Evolutionary conservation across 1,284 basidiomycete species (phyloP), one percentile per base, ranked within the genome.

Genomic region (Pseudozyma pruni): DNA sequence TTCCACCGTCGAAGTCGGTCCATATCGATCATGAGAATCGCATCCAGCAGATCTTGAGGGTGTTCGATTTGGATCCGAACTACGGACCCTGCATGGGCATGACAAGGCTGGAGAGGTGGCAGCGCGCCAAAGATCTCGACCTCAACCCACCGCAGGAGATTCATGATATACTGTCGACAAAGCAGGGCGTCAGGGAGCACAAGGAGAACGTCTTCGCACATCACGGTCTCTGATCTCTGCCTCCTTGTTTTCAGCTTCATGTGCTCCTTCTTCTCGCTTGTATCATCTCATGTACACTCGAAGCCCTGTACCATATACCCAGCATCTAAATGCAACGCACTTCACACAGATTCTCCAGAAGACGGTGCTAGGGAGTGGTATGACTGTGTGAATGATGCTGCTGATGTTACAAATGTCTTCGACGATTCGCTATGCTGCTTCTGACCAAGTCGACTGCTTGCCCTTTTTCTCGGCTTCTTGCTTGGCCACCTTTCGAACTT

Each of bases 51-150:
- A 80, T 80, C 32, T 50, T 81, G 48, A 63, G 80, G 17, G 71
- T 78, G 8, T 81, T 81, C 43, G 80, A 81, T 51, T 55, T 81
- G 31, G 71, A 81, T 56, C 72, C 79, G 17, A 58, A 68, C 59
- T 95, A 89, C 79, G 93, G 93, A 0, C 93, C 93, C 2, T 93
- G 90, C 72, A 86, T 91, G 39, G 93, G 93, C 1, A 86, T 94
- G 42, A 87, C 89, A 13, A 88, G 94, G 39, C 84, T 96, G 22
- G 89, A 94, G 67, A 86, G 94, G 31, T 98, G 93, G 92, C 87
- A 95, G 75, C 86, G 94, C 35, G 94, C 94, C 0, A 81, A 90
- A 41, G 86, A 87, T 16, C 85, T 94, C 40, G 93, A 92, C 7
- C 85, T 96, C 20, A 86, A 91, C 50, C 94, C 94, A 16, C 94